Base-by-base conservation (phyloP, 2,329 filamentous ascomycete species). In the Aureobasidium sp. region DNA sequence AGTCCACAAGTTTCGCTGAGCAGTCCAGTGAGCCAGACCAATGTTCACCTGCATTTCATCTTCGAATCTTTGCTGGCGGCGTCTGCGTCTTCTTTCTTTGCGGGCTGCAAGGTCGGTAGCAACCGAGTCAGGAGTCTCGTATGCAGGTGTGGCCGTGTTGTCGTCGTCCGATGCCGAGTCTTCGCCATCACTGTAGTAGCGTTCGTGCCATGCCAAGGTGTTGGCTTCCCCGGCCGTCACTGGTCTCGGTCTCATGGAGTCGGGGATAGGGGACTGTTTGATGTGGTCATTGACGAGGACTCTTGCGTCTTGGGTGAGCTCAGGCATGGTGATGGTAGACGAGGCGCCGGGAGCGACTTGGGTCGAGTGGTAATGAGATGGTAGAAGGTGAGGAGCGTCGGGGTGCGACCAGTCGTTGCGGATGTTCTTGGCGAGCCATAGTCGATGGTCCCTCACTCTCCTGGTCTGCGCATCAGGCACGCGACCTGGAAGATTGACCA, bases 1-100 rank as follows among this genome's bases (percentile, higher is more conserved):
- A 0, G 91, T 93, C 93, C 93, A 97, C 7, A 85, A 86, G 75
- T 96, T 86, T 53, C 92, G 83, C 63, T 90, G 81, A 34, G 87
- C 84, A 63, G 87, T 83, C 75, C 90, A 97, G 72, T 88, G 88
- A n/a, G 86, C 83, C 62, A 97, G 73, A 0, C 93, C 93, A 41
- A 87, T 80, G 69, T 97, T 97, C 87, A 89, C 95, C 8, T 64
- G 63, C 74, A 78, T 76, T 65, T 81, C 79, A 34, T 71, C 69
- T 61, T 76, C 73, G 55, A 78, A 64, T 14, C 68, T 67, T 52
- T 68, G 65, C 57, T 71, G 68, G 44, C 76, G 70, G 65, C 74
- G 74, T 56, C 72, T 68, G 65, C 74, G 78, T 62, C 74, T 69
- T 61, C 64, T 64, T 42, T 67, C 64, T 7, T 67, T 64, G 34